Base-by-base conservation (phyloP, 2,329 filamentous ascomycete genomes). In the Xylariaceae sp. region DNA sequence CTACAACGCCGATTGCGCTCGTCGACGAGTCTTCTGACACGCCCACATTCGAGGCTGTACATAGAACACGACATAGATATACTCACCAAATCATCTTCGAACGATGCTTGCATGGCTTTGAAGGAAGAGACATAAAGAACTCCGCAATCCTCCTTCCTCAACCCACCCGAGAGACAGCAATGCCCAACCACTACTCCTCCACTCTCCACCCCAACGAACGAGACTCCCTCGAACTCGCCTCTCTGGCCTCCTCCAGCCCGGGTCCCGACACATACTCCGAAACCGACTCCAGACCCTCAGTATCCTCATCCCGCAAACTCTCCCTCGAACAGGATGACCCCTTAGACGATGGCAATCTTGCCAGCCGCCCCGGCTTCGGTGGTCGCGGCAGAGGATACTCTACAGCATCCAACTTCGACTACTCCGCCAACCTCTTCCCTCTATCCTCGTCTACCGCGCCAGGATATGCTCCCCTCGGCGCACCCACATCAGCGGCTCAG, bases 161-260 rank as follows among this genome's bases (percentile, higher is more conserved):
- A 27, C 22, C 22, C 22, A 27, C 22, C 22, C 22, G 22, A 17
- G 18, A 36, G 51, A 48, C 49, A 58, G 58, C 63, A 48, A 75
- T 71, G 69, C 66, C 70, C 55, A 61, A 65, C 52, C 67, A 68
- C 58, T 77, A 76, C 65, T 69, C 63, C 52, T 66, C 70, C 57
- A 70, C 66, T 60, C 68, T 73, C 49, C 71, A 72, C 56, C 66
- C 71, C 57, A 70, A 73, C 56, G 69, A 82, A 54, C 89, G 94
- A 73, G 94, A 99, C 77, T 97, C 92, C 42, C 83, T 99, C 64
- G 94, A 99, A 75, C 86, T 99, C 51, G 94, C 91, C 53, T 96
- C 91, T 46, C 83, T 99, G 56, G 94, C 92, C 52, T 95, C 90
- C 54, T 91, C 87, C 35, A 90, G 87, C 59, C 81, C 78, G 45